Base-by-base conservation (phyloP, 1,284 basidiomycete genomes). In the Cutaneotrichosporon mucoides region DNA sequence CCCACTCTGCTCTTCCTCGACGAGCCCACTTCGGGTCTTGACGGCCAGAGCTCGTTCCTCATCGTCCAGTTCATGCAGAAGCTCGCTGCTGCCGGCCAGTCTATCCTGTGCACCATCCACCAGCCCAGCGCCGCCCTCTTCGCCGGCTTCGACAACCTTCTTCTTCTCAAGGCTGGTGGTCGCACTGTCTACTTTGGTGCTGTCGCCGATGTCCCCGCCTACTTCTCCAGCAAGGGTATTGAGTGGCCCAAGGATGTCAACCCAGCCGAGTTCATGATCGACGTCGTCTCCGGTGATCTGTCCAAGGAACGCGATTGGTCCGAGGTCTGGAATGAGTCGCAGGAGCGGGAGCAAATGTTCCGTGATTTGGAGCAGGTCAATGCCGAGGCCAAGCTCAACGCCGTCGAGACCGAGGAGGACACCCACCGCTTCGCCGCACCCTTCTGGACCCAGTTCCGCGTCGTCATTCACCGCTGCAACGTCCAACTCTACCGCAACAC, bases 81-180 rank as follows among this genome's bases (percentile, higher is more conserved):
- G 55, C 72, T 83, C 40, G 83, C 83, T 63, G 83, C 84, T 49
- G 72, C 67, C 63, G 65, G 73, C 36, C 71, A 77, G 67, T 77
- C 78, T 40, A 80, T 79, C 24, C 79, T 81, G 52, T 77, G 80
- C 56, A 79, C 79, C 57, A 72, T 84, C 53, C 84, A 84, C 73
- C 83, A 84, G 69, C 84, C 84, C 37, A 82, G 85, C 48, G 76
- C 77, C 84, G 88, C 75, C 79, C 92, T 69, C 73, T 90, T 66
- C 68, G 79, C 84, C 5, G 79, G 80, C 53, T 90, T 90, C 66
- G 88, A 89, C 78, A 89, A 90, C 76, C 86, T 90, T 40, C 65
- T 70, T 53, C 73, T 81, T 33, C 76, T 82, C 63, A 74, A 64
- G 59, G 62, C 75, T 66, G 79, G 81, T 52, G 81, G 82, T n/a